Evolutionary conservation across 2,329 filamentous ascomycete species (phyloP).

Genomic region (Stemphylium vesicarium): DNA sequence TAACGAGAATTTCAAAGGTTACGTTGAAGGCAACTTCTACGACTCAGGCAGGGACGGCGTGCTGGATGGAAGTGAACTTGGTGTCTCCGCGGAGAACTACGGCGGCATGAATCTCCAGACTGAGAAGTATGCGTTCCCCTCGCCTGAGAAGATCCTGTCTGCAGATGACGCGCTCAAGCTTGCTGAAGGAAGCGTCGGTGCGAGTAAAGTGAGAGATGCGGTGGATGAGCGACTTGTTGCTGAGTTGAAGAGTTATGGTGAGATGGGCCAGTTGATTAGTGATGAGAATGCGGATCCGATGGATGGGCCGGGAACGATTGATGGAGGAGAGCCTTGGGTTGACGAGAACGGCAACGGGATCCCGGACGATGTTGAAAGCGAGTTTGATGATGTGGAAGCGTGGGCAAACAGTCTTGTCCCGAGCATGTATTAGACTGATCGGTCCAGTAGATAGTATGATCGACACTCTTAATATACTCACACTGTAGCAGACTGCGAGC

Average conservation of each 20-base stretch:
- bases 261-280: constrained; percentile 53
- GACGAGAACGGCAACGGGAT: constrained; percentile 60
- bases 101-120: constrained; percentile 55
- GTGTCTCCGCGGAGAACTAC: constrained; percentile 54
- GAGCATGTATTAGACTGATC: constrained; percentile 22
- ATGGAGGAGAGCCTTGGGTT: constrained; percentile 47
- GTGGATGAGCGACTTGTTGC: constrained; percentile 54
- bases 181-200: constrained; percentile 52
- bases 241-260: constrained; percentile 57
- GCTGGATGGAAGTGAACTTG: constrained; percentile 57
- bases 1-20: constrained; percentile 61
- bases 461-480: too few species aligned
- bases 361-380: constrained; percentile 56
- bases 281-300: constrained; percentile 54
- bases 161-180: constrained; percentile 51
- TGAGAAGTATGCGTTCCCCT: constrained; percentile 53
- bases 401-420: constrained; percentile 59
- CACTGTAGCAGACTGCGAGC: too few species aligned
- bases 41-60: constrained; percentile 59
- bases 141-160: constrained; percentile 49
- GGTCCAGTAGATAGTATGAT: not conserved
- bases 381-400: constrained; percentile 57
- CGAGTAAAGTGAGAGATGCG: constrained; percentile 54
- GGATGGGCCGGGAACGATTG: constrained; percentile 51
- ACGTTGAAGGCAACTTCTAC: constrained; percentile 60